A percentile compares a stretch with the other conserved stretches of the same genome.
Evolutionary conservation across 2,329 filamentous ascomycete genomes (phyloP).

Genomic region (Hymenoscyphus linearis): DNA sequence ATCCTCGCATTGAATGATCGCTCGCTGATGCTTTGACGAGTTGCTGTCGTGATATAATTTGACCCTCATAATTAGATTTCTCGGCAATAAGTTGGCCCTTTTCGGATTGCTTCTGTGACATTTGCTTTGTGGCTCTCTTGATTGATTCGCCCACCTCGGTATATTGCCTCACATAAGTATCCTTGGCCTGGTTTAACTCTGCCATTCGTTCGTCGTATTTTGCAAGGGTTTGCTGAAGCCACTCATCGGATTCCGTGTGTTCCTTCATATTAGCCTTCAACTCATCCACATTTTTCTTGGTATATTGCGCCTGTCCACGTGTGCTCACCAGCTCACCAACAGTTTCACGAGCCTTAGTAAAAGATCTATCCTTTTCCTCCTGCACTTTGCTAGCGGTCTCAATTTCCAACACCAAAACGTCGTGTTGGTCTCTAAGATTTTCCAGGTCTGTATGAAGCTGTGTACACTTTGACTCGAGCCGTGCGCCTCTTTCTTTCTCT

Average conservation of each 20-base stretch:
- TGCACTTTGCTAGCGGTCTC: conserved; percentile 49
- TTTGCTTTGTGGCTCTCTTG: conserved; percentile 38
- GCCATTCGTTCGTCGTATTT: conserved; percentile 73
- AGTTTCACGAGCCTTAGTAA: conserved; percentile 67
- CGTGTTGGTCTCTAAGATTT: conserved; percentile 50
- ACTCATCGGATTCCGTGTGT: conserved; percentile 71
- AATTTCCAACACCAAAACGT: conserved; percentile 55
- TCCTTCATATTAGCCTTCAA: conserved; percentile 69
- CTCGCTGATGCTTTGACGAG: conserved; percentile 75
- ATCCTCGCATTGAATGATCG: conserved; percentile 75
- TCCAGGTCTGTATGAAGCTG: conserved; percentile 64
- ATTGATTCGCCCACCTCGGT: conserved; percentile 53
- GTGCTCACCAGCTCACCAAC: conserved; percentile 73
- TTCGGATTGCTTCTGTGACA: conserved; percentile 54
- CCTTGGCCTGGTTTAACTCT: conserved; percentile 58
- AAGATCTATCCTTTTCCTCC: conserved; percentile 64
- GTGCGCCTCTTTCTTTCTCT: conserved; percentile 79
- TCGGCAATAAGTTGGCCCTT: conserved; percentile 78
- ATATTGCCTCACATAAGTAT: conserved; percentile 59
- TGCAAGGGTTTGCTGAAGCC: conserved; percentile 64
- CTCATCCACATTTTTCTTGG: conserved; percentile 64
- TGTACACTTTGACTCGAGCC: conserved; percentile 59
- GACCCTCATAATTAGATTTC: conserved; percentile 79
- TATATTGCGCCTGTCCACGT: conserved; percentile 64
- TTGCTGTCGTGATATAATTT: conserved; percentile 63